Evolutionary conservation across 192 early-diverging fungal species (phyloP).

Genomic region (Linnemannia schmuckeri): DNA sequence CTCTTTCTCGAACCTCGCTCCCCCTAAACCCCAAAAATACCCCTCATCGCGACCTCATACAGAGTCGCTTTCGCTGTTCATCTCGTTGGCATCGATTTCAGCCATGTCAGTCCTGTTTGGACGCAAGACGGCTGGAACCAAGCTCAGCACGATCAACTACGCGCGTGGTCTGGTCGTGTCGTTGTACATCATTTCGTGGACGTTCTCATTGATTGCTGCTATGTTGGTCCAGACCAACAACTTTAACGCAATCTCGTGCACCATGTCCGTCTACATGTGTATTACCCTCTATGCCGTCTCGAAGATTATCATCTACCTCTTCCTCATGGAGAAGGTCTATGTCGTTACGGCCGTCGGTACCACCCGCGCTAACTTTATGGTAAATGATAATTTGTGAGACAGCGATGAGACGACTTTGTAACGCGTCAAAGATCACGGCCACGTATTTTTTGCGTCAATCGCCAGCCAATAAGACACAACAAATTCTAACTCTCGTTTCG

Average conservation of each 20-base stretch:
- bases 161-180: slow-evolving; percentile 59
- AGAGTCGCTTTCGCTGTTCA: slow-evolving; percentile 45
- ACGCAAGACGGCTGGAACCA: slow-evolving; percentile 52
- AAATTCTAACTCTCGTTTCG: background rate
- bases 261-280: slow-evolving; percentile 55
- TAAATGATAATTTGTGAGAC: slow-evolving; percentile 23
- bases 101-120: slow-evolving; percentile 50
- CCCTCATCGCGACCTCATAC: background rate
- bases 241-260: slow-evolving; percentile 48
- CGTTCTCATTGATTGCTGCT: slow-evolving; percentile 55
- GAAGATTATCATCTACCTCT: slow-evolving; percentile 63
- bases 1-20: background rate
- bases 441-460: too few relatives aligned
- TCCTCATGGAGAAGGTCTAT: slow-evolving; percentile 63
- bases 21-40: background rate
- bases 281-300: slow-evolving; percentile 55
- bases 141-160: slow-evolving; percentile 52
- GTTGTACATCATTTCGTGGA: slow-evolving; percentile 60
- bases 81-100: slow-evolving; percentile 40
- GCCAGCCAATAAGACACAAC: too few relatives aligned
- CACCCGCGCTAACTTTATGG: slow-evolving; percentile 49
- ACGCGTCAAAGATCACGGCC: background rate
- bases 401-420: background rate
- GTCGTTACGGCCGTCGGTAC: slow-evolving; percentile 46
- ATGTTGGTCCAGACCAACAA: slow-evolving; percentile 56